These are phyloP conservation scores for Trichoderma breve DNA, from an alignment of 2,329 filamentous ascomycete genomes.

Conservation along the genomic window DNA sequence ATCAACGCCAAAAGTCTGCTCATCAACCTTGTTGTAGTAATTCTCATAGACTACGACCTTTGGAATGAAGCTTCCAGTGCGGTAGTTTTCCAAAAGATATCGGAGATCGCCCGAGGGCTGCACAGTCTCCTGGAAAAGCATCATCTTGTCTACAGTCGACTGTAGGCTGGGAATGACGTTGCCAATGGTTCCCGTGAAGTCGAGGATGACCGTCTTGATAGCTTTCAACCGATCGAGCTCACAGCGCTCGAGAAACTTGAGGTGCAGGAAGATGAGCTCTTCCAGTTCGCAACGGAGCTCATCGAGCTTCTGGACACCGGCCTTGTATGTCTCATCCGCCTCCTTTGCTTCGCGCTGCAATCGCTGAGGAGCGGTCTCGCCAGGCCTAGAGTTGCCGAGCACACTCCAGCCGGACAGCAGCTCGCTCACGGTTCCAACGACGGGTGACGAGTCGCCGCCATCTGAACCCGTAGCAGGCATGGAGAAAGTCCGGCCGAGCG, in stretches of 20 bases:
- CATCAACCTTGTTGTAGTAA: constrained; percentile 97
- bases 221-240: constrained; percentile 95
- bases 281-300: constrained; percentile 91
- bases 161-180: constrained; percentile 97
- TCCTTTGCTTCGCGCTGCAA: constrained; percentile 86
- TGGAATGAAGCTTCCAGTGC: constrained; percentile 88
- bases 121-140: constrained; percentile 98
- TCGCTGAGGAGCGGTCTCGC: constrained; percentile 85
- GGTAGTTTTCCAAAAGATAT: constrained; percentile 94
- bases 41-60: constrained; percentile 95
- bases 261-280: constrained; percentile 86
- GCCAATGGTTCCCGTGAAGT: constrained; percentile 95
- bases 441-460: constrained; percentile 70
- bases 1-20: constrained; percentile 96
- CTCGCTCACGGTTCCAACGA: constrained; percentile 79
- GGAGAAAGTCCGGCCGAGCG: constrained; percentile 72
- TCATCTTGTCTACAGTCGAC: constrained; percentile 96
- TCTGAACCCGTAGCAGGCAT: constrained; percentile 59
- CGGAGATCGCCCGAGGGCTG: constrained; percentile 86
- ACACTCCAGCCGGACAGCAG: constrained; percentile 92
- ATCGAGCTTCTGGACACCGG: constrained; percentile 79
- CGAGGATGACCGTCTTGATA: constrained; percentile 95
- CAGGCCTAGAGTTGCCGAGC: constrained; percentile 77
- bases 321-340: constrained; percentile 91
- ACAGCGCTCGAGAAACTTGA: constrained; percentile 95